Percentiles rank a stretch among this genome's conserved stretches.
These are phyloP conservation scores for Termitomyces sp. DNA, from an alignment of 1,284 basidiomycete genomes.

Conservation along the genomic window DNA sequence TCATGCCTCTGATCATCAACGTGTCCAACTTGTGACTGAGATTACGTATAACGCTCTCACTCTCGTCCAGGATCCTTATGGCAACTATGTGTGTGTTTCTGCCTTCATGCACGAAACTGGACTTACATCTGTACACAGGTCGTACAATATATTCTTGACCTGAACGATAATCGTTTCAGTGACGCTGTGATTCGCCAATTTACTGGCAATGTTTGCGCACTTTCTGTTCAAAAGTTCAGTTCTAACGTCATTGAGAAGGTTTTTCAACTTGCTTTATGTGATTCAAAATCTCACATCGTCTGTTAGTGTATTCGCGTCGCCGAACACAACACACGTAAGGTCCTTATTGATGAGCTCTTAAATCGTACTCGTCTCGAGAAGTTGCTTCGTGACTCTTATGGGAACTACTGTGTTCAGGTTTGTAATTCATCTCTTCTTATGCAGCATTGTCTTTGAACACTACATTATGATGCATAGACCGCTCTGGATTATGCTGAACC, in stretches of 20 bases:
- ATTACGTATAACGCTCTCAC: conserved; percentile 98
- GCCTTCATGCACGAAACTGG: not conserved
- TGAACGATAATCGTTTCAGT: conserved; percentile 97
- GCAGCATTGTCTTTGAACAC: conserved; percentile 2
- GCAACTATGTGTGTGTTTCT: conserved; percentile 74
- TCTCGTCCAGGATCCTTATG: conserved; percentile 98
- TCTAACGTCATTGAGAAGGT: conserved; percentile 94
- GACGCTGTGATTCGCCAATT: conserved; percentile 98
- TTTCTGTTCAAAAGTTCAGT: conserved; percentile 98
- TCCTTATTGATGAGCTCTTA: conserved; percentile 93
- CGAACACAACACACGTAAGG: conserved; percentile 89
- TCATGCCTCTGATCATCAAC: conserved; percentile 94
- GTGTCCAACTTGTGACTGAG: conserved; percentile 96
- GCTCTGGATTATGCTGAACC: conserved; percentile 95
- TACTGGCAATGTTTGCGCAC: conserved; percentile 93
- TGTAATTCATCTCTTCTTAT: conserved; percentile 17
- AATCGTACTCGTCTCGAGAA: conserved; percentile 96
- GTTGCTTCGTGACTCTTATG: conserved; percentile 90
- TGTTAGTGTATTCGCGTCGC: conserved; percentile 93
- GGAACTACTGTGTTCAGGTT: conserved; percentile 91
- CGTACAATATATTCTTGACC: conserved; percentile 95
- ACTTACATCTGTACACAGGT: conserved; percentile 45
- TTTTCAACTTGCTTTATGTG: not conserved
- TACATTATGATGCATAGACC: conserved; percentile 50
- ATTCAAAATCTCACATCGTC: conserved; percentile 13